Conservation (phyloP, 495 filamentous ascomycete species). For the Stereocaulon alpinum region DNA sequence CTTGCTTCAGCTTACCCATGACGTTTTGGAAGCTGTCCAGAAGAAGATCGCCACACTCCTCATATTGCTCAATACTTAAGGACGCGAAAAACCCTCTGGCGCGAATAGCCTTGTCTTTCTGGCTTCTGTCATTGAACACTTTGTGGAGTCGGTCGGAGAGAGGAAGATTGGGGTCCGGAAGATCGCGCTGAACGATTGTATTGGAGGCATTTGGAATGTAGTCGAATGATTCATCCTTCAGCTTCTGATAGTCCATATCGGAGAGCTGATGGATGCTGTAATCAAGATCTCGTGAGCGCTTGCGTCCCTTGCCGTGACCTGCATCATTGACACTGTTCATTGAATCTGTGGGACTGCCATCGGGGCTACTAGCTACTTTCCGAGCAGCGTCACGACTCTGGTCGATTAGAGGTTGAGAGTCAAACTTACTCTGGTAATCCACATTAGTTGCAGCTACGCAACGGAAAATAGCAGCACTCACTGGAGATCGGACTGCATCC, state of each 20-base stretch:
- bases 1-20: slow-evolving; percentile 51
- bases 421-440: slow-evolving; percentile 4
- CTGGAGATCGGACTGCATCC: background rate
- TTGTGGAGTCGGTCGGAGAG: slow-evolving; percentile 15
- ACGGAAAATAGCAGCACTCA: background rate
- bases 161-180: slow-evolving; percentile 14
- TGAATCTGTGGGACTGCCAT: slow-evolving; percentile 17
- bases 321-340: slow-evolving; percentile 12
- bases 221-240: slow-evolving; percentile 21
- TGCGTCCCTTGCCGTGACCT: slow-evolving; percentile 11
- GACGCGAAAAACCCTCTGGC: slow-evolving; percentile 45
- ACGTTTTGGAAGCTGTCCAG: slow-evolving; percentile 56
- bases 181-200: slow-evolving; percentile 10
- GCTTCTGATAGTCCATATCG: slow-evolving; percentile 21
- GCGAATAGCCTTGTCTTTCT: slow-evolving; percentile 16
- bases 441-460: slow-evolving; percentile 5
- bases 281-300: slow-evolving; percentile 20
- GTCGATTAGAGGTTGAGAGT: slow-evolving; percentile 6
- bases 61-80: slow-evolving; percentile 64
- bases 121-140: slow-evolving; percentile 17
- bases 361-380: slow-evolving; percentile 17
- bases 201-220: slow-evolving; percentile 13
- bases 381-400: slow-evolving; percentile 6
- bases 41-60: slow-evolving; percentile 75
- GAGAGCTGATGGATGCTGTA: slow-evolving; percentile 16